A percentile compares a stretch with the other conserved stretches of the same genome.
Evolutionary conservation across 495 filamentous ascomycete species (phyloP).

Genomic region (Annulohypoxylon maeteangense): DNA sequence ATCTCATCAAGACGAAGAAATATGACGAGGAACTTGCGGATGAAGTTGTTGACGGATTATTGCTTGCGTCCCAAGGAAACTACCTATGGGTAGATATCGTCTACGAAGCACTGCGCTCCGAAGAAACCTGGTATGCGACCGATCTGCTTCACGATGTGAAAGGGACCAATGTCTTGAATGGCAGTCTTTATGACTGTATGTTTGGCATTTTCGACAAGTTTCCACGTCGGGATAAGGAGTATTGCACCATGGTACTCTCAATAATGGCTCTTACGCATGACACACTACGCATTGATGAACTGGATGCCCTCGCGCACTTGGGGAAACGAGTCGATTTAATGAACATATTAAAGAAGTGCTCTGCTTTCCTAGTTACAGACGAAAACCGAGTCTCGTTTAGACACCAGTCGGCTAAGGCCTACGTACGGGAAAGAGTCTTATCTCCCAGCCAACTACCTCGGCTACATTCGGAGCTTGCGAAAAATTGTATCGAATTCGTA

Average conservation of each 20-base stretch:
- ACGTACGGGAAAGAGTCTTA: not conserved
- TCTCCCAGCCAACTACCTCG: not conserved
- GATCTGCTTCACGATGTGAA: not conserved
- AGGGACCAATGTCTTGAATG: not conserved
- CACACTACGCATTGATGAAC: not conserved
- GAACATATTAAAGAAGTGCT: not conserved
- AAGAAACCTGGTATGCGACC: not conserved
- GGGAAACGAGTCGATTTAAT: not conserved
- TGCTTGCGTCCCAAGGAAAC: not conserved
- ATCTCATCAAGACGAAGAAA: not conserved
- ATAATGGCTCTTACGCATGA: not conserved
- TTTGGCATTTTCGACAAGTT: not conserved
- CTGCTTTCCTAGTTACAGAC: not conserved
- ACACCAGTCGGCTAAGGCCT: not conserved
- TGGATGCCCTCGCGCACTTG: not conserved
- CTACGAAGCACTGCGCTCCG: not conserved
- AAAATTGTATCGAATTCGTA: not conserved
- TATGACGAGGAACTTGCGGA: not conserved
- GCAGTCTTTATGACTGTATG: not conserved
- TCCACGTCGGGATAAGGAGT: not conserved
- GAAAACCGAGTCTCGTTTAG: not conserved
- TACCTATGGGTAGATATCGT: conserved; percentile 5
- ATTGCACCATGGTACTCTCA: not conserved
- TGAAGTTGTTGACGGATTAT: not conserved
- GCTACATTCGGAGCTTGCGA: not conserved